phyloP scores from a whole-genome alignment of 1,139 yeast genomes.

The Debaryomycetaceae sp. region DNA sequence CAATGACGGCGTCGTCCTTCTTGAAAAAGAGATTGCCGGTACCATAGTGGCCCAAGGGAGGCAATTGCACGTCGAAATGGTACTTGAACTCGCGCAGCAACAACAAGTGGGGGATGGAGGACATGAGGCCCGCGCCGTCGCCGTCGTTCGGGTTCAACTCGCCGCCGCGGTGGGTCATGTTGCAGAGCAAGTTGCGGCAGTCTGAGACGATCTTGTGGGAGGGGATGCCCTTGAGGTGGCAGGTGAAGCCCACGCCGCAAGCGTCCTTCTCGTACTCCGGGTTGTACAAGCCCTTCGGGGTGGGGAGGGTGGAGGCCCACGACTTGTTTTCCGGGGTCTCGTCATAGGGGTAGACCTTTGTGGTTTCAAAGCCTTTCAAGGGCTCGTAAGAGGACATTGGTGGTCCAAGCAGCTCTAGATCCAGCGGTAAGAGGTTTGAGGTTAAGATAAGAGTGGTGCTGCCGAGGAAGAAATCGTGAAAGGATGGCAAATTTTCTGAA shows the following conservation, averaged over 20 bases:
- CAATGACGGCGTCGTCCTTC: conserved; percentile 59
- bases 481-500: no score
- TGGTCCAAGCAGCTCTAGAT: no score
- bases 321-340: conserved; percentile 72
- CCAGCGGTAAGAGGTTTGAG: no score
- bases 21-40: conserved; percentile 90
- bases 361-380: conserved; percentile 24
- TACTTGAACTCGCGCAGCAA: conserved; percentile 73
- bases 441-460: no score
- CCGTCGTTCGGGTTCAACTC: conserved; percentile 95
- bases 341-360: conserved; percentile 51
- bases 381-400: conserved; percentile 24
- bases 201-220: conserved; percentile 93
- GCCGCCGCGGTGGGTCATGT: conserved; percentile 99
- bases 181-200: conserved; percentile 78
- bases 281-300: conserved; percentile 81
- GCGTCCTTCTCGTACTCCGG: conserved; percentile 95
- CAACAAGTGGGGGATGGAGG: conserved; percentile 85
- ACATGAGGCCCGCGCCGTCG: conserved; percentile 97
- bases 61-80: conserved; percentile 49
- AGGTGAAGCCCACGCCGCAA: conserved; percentile 97
- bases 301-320: conserved; percentile 88
- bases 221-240: conserved; percentile 79
- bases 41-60: conserved; percentile 81
- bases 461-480: no score